Evolutionary conservation across 495 filamentous ascomycete genomes (phyloP).

Genomic region (Margaritispora aquatica): DNA sequence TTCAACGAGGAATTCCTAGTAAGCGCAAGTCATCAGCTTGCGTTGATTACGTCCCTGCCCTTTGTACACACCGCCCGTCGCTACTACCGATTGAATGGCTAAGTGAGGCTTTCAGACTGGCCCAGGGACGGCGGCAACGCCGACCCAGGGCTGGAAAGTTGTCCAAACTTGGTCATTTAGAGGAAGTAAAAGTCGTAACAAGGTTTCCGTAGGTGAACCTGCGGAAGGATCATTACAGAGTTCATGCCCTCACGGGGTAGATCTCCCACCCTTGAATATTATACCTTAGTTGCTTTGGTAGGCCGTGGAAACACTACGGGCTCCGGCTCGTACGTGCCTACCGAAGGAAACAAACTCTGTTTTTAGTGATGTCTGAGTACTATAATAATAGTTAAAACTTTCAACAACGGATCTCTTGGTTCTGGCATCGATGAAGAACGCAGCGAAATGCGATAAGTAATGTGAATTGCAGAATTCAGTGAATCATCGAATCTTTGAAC

Average conservation of each 20-base stretch:
- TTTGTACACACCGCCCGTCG: constrained; percentile 70
- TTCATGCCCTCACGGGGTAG: background rate
- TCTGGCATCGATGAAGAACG: constrained; percentile 69
- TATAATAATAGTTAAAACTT: constrained; percentile 51
- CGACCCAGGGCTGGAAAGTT: constrained; percentile 52
- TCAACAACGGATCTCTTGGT: constrained; percentile 69
- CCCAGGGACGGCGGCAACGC: constrained; percentile 58
- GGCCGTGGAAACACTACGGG: background rate
- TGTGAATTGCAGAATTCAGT: constrained; percentile 70
- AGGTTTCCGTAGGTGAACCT: constrained; percentile 8
- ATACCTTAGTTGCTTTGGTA: constrained; percentile 2
- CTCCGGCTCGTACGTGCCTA: constrained; percentile 15
- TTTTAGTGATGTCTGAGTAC: constrained; percentile 30
- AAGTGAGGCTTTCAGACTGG: constrained; percentile 67
- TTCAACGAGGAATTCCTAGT: constrained; percentile 74
- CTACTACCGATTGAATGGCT: constrained; percentile 74
- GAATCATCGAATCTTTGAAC: constrained; percentile 72
- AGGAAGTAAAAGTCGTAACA: constrained; percentile 8
- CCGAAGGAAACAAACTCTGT: constrained; percentile 32
- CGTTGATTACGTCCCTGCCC: constrained; percentile 69
- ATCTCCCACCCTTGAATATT: background rate
- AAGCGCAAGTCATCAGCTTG: constrained; percentile 69
- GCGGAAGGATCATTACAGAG: constrained; percentile 3
- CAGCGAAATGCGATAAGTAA: constrained; percentile 70
- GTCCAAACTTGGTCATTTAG: constrained; percentile 8